Base-by-base conservation (phyloP, 228 moss, liverwort and hornwort genomes). In the Sphagnum magellanicum region DNA sequence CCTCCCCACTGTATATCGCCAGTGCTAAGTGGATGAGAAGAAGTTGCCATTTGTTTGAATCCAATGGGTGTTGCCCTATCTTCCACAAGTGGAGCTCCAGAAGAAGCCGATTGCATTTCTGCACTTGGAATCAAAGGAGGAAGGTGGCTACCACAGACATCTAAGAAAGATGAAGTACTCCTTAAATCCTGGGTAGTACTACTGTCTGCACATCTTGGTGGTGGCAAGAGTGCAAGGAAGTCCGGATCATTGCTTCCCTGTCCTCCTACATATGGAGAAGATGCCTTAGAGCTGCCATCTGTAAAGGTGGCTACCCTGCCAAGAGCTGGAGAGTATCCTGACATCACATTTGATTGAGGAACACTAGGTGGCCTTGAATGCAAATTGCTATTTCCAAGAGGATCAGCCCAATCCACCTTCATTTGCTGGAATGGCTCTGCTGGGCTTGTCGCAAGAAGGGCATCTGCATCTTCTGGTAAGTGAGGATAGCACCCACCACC, bases 381-480 rank as follows among this genome's bases (percentile, higher is more conserved):
- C 58, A 78, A 80, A 71, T 72, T 78, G 61, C 48, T 79, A 16
- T 65, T 71, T 13, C 55, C 81, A 70, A 61, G 48, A 59, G 82
- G 50, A 61, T 80, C 88, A n/a, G 66, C 63, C 69, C 87, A 72
- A 59, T 73, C 90, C 68, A 52, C 73, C 70, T 85, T 84, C 63
- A 71, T 76, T 47, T 75, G 83, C 51, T 73, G 32, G 59, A 82
- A 83, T 6, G 79, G 72, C 32, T 87, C 96, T 61, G 81, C 75
- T 48, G 84, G 63, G 10, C 52, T 66, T 46, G 61, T 50, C 51
- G 89, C 66, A 65, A 92, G 71, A 60, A 85, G 70, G 71, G 78
- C 89, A 58, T 92, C 89, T 48, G 89, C 81, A 74, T 81, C 82
- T 73, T 97, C 91, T 58, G 93, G 88, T 67, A 90, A 76, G 50